phyloP scores from a whole-genome alignment of 371 early-diverging fungal species.

The Rhizopus stolonifer region DNA sequence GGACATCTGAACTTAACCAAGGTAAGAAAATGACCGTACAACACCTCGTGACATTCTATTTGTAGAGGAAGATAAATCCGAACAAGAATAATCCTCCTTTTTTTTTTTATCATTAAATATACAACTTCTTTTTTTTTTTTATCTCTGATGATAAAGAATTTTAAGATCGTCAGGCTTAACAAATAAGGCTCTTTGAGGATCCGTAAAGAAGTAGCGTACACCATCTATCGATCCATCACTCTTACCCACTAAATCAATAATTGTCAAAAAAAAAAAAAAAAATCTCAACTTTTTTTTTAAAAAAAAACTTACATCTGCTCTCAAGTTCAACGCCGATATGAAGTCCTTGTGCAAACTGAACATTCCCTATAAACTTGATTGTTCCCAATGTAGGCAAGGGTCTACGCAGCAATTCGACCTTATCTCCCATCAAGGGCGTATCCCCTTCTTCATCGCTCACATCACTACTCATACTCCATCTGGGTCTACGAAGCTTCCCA shows the following conservation, averaged over 20 bases:
- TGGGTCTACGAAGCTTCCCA: slow-evolving; percentile 15
- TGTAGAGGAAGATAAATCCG: no score
- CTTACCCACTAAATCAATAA: slow-evolving; percentile 24
- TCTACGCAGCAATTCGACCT: slow-evolving; percentile 23
- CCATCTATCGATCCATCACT: slow-evolving; percentile 36
- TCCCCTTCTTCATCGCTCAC: slow-evolving; percentile 21
- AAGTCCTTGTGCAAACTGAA: slow-evolving; percentile 26
- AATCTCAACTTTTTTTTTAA: not conserved
- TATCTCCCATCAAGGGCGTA: slow-evolving; percentile 22
- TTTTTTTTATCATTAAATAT: no score
- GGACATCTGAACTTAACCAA: slow-evolving; percentile 91
- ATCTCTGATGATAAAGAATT: slow-evolving; percentile 11
- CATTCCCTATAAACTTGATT: slow-evolving; percentile 31
- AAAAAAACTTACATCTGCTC: slow-evolving; percentile 27
- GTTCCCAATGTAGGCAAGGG: slow-evolving; percentile 29
- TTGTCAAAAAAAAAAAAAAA: not conserved
- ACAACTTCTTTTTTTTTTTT: not conserved
- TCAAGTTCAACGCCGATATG: slow-evolving; percentile 36
- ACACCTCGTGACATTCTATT: no score
- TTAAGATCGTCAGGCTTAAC: slow-evolving; percentile 28
- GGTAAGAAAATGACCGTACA: not conserved
- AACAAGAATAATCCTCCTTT: no score
- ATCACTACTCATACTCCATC: slow-evolving; percentile 27
- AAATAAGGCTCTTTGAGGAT: slow-evolving; percentile 32
- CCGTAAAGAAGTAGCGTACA: slow-evolving; percentile 29